These are phyloP conservation scores for Apophysomyces ossiformis DNA, from an alignment of 371 early-diverging fungal species.

Conservation along the genomic window DNA sequence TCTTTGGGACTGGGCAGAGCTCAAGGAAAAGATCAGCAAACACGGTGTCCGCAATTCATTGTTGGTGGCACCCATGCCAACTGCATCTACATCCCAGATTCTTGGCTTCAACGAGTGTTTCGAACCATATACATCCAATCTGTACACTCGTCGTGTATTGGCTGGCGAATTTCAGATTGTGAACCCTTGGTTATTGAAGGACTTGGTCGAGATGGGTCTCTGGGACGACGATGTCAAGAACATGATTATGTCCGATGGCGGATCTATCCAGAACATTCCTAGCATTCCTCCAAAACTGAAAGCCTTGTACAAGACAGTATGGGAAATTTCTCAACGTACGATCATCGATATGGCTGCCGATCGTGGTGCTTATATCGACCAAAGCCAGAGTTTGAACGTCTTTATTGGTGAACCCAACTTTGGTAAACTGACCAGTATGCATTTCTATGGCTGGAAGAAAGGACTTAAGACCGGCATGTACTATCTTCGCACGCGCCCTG, in stretches of 20 bases:
- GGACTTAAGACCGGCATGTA: slow-evolving; percentile 99
- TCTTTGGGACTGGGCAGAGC: slow-evolving; percentile 89
- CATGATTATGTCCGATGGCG: slow-evolving; percentile 93
- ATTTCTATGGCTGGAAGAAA: slow-evolving; percentile 98
- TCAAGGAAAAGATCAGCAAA: slow-evolving; percentile 82
- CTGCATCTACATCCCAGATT: slow-evolving; percentile 98
- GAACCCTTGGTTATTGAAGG: slow-evolving; percentile 94
- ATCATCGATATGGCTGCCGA: slow-evolving; percentile 86
- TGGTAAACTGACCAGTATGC: slow-evolving; percentile 96
- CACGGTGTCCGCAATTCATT: slow-evolving; percentile 96
- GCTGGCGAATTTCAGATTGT: slow-evolving; percentile 99
- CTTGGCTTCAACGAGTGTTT: slow-evolving; percentile 99
- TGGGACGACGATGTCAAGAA: slow-evolving; percentile 98
- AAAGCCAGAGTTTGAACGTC: slow-evolving; percentile 97
- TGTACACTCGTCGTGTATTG: slow-evolving; percentile 96
- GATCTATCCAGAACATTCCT: slow-evolving; percentile 86
- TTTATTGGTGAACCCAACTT: slow-evolving; percentile 94
- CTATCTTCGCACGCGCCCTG: slow-evolving; percentile 96
- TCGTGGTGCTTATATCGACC: slow-evolving; percentile 97
- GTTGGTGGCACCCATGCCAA: slow-evolving; percentile 98
- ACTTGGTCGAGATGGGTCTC: slow-evolving; percentile 88
- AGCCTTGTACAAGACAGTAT: slow-evolving; percentile 96
- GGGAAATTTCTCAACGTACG: slow-evolving; percentile 94
- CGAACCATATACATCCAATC: slow-evolving; percentile 96
- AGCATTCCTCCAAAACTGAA: slow-evolving; percentile 89